A percentile compares a stretch with the other conserved stretches of the same genome.
Conservation (phyloP, 176 grass and related monocot species). For the Areca catechu region DNA sequence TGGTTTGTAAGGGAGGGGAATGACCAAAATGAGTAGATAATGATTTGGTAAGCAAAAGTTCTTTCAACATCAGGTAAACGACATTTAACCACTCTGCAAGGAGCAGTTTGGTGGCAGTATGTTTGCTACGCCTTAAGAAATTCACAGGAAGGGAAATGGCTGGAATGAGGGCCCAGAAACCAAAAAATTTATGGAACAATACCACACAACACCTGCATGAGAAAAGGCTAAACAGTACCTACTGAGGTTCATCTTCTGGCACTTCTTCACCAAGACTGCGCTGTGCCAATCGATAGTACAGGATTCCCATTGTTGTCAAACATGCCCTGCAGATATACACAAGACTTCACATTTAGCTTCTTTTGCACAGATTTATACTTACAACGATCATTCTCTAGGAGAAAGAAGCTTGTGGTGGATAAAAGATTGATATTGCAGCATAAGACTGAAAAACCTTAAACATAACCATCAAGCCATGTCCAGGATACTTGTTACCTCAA, state of each 20-base stretch:
- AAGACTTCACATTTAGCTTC: slow-evolving; percentile 3
- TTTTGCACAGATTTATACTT: neutral
- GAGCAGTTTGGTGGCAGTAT: neutral
- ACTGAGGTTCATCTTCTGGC: slow-evolving; percentile 63
- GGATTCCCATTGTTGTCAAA: slow-evolving; percentile 87
- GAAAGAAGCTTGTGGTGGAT: too few relatives aligned
- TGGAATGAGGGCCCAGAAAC: slow-evolving; percentile 19
- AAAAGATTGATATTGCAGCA: too few relatives aligned
- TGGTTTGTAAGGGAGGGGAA: too few relatives aligned
- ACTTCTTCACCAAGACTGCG: slow-evolving; percentile 62
- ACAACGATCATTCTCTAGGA: neutral
- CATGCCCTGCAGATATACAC: slow-evolving; percentile 64
- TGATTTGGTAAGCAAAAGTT: too few relatives aligned
- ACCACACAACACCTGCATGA: neutral
- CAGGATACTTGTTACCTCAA: too few relatives aligned
- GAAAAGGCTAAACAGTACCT: slow-evolving; percentile 19
- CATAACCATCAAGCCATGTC: too few relatives aligned
- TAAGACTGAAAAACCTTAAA: too few relatives aligned
- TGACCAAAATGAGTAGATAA: too few relatives aligned
- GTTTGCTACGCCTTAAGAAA: slow-evolving; percentile 18
- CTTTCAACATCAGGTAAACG: slow-evolving; percentile 9
- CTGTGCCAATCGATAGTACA: slow-evolving; percentile 86
- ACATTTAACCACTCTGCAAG: slow-evolving; percentile 11
- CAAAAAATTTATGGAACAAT: slow-evolving; percentile 14
- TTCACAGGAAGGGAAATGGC: neutral